Evolutionary conservation across 352 stramenopile genomes (phyloP), one percentile per base, ranked within the genome.

Genomic region (Blastocystis hominis): DNA sequence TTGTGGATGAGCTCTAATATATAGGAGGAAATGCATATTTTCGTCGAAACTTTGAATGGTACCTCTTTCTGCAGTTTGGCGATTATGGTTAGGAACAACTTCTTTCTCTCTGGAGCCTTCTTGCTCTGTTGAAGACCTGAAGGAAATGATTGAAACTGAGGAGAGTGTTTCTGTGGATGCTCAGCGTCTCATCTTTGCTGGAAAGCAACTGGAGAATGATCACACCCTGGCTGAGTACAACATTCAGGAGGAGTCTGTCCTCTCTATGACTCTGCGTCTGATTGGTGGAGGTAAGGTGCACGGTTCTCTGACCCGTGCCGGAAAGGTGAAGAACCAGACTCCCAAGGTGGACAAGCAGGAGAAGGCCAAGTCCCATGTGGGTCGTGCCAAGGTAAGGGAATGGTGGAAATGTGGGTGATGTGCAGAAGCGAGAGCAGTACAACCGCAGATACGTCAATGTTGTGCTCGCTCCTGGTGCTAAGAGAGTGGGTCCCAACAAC

Each of bases 261-360:
- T 91, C 2, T 30, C 38, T 72, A 15, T 84, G 17, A 38, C 59
- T 84, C 50, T 84, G 24, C 54, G 72, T 46, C 40, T 84, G 54
- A 42, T 66, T 72, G 72, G 72, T 91, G 89, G 89, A 66, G 61
- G 88, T 91, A 96, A 97, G 94, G 96, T 99, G 91, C 97, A 99
- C 95, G 97, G 97, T 95, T 99, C 96, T 89, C 92, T 99, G 90
- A 96, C 97, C 91, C 97, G 97, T 97, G 97, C 97, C 91, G 97
- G 97, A 96, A 99, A 99, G 93, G 97, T 99, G 63, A 98, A 98
- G 93, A 95, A 96, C 90, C 96, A 99, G 92, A 99, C 97, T 64
- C 97, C 96, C 90, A 99, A 99, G 94, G 96, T 98, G 61, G 94
- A 97, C 91, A 97, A 96, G 91, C 92, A 97, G 92, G 97, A 99